Conservation (phyloP, 441 rosid genomes). For the Adansonia gregorii region DNA sequence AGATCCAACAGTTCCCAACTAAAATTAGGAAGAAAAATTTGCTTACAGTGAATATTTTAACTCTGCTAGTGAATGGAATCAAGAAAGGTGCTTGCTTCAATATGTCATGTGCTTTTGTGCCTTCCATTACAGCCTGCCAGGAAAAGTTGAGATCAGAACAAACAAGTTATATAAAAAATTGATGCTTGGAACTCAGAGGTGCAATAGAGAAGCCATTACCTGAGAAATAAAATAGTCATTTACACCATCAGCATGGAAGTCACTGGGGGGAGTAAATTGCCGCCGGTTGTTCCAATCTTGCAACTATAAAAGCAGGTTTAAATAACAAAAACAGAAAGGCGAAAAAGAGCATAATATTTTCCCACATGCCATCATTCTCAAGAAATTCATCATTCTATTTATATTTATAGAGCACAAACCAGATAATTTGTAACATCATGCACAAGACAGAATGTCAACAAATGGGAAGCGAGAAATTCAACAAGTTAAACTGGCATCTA, state of each 20-base stretch:
- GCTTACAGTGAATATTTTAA: conserved; percentile 89
- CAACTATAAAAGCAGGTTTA: conserved; percentile 52
- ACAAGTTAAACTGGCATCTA: conserved; percentile 35
- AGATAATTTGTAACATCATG: not conserved
- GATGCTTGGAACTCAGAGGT: conserved; percentile 23
- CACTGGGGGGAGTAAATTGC: conserved; percentile 76
- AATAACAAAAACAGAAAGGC: conserved; percentile 27
- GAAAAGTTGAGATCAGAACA: conserved; percentile 33
- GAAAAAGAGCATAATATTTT: conserved; percentile 20
- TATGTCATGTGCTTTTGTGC: conserved; percentile 91
- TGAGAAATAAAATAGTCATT: conserved; percentile 91
- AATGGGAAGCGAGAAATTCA: conserved; percentile 18
- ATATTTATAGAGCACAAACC: not conserved
- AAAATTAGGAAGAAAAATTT: conserved; percentile 40
- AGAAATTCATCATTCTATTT: conserved; percentile 1
- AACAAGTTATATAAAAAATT: conserved; percentile 27
- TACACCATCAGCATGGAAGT: conserved; percentile 92
- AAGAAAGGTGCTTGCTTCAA: conserved; percentile 95
- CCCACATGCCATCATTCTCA: conserved; percentile 14
- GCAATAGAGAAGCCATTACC: conserved; percentile 50
- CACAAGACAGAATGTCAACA: not conserved
- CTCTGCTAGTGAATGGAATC: conserved; percentile 96
- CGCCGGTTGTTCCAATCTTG: conserved; percentile 97
- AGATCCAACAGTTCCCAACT: conserved; percentile 21
- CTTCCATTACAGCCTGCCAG: conserved; percentile 76